phyloP scores from a whole-genome alignment of 2,329 filamentous ascomycete species.

The Endocalyx cinctus region DNA sequence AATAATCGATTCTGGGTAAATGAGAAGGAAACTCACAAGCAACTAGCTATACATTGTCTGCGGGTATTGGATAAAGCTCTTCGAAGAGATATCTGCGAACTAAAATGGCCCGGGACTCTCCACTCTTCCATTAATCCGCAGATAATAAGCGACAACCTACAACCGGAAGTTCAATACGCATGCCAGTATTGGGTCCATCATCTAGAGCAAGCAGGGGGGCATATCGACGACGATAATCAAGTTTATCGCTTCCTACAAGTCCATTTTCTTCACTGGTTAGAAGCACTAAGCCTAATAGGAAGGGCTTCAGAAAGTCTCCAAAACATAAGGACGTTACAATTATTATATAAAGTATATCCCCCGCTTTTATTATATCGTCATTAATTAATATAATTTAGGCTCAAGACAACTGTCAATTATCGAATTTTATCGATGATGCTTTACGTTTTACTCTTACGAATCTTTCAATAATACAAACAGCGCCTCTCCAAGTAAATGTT shows the following conservation, averaged over 20 bases:
- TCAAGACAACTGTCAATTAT: conserved; percentile 2
- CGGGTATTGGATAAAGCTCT: not conserved
- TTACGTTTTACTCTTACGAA: conserved; percentile 20
- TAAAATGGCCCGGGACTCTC: not conserved
- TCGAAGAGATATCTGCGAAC: not conserved
- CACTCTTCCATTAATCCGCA: conserved; percentile 1
- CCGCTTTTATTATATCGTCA: not conserved
- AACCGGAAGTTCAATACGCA: conserved; percentile 9
- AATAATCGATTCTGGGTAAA: not conserved
- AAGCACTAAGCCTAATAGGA: conserved; percentile 5
- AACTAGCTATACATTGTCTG: not conserved
- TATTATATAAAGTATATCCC: conserved; percentile 8
- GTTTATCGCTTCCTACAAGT: conserved; percentile 4
- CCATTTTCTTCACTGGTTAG: conserved; percentile 10
- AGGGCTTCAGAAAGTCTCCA: conserved; percentile 10
- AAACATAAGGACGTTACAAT: conserved; percentile 7
- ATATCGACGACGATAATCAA: not conserved
- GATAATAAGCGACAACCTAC: conserved; percentile 3
- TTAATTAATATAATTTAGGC: conserved; percentile 5
- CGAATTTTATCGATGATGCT: conserved; percentile 18
- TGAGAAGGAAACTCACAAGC: not conserved
- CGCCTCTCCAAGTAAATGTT: conserved; percentile 29
- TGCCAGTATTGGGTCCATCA: conserved; percentile 11
- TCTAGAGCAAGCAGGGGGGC: conserved; percentile 1
- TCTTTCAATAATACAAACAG: conserved; percentile 19